Percentiles rank a stretch among this genome's conserved stretches.
phyloP scores from a whole-genome alignment of 176 grass and related monocot species.

The Cenchrus purpureus region DNA sequence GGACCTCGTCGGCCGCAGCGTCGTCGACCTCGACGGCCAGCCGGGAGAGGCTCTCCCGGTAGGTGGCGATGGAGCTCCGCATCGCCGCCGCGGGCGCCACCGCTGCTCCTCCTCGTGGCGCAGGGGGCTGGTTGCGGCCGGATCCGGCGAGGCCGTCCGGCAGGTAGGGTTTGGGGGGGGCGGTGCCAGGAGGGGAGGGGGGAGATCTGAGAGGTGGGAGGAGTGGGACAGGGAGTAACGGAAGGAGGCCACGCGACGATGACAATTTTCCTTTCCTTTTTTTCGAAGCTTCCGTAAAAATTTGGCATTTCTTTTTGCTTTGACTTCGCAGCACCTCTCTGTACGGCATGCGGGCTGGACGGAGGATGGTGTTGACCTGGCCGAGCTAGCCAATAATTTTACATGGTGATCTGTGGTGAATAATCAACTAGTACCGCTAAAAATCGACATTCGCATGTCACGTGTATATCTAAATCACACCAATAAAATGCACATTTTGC shows the following conservation, averaged over 20 bases:
- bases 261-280: background rate
- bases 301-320: background rate
- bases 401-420: too few relatives aligned
- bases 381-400: too few relatives aligned
- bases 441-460: too few relatives aligned
- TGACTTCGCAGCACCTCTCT: background rate
- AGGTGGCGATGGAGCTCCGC: constrained; percentile 81
- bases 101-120: constrained; percentile 5
- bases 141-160: background rate
- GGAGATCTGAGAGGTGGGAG: constrained; percentile 39
- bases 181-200: background rate
- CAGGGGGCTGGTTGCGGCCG: background rate
- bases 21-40: constrained; percentile 88
- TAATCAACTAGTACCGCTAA: too few relatives aligned
- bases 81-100: constrained; percentile 43
- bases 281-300: background rate
- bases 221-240: background rate
- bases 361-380: too few relatives aligned
- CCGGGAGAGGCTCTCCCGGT: constrained; percentile 86
- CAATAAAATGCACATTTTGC: too few relatives aligned
- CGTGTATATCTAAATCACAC: too few relatives aligned
- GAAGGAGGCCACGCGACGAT: constrained; percentile 13
- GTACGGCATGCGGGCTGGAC: background rate
- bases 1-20: constrained; percentile 61
- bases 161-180: constrained; percentile 32